These are phyloP conservation scores for Tricholomella constricta DNA, from an alignment of 768 basidiomycete genomes.

Conservation along the genomic window DNA sequence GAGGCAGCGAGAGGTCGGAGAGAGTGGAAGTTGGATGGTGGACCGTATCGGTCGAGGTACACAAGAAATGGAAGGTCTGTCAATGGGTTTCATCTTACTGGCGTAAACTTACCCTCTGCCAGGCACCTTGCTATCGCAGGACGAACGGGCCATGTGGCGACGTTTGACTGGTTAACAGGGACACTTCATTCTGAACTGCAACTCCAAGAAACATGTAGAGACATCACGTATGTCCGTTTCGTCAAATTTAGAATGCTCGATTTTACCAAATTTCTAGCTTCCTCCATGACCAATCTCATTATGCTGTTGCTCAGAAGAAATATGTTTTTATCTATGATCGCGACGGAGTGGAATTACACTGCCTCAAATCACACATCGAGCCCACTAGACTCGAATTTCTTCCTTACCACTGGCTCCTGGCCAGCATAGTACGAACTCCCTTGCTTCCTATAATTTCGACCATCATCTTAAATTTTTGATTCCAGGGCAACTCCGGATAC, in stretches of 20 bases:
- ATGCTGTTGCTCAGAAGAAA: conserved; percentile 95
- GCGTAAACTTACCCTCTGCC: background rate
- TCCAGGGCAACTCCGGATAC: conserved; percentile 83
- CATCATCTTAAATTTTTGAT: background rate
- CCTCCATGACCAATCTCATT: conserved; percentile 89
- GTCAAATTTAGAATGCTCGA: background rate
- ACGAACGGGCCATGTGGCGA: conserved; percentile 81
- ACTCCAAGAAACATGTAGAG: conserved; percentile 86
- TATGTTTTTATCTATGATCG: conserved; percentile 96
- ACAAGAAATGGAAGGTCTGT: conserved; percentile 88
- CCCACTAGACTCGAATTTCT: conserved; percentile 89
- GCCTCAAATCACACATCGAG: conserved; percentile 82
- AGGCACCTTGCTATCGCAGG: conserved; percentile 90
- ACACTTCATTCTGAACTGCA: conserved; percentile 86
- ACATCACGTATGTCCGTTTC: conserved; percentile 74
- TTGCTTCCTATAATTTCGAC: conserved; percentile 1
- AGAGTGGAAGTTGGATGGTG: conserved; percentile 83
- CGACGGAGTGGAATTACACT: conserved; percentile 90
- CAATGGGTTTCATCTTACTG: conserved; percentile 1
- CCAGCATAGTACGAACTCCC: conserved; percentile 62
- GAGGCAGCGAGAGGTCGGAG: conserved; percentile 78
- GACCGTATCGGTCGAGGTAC: conserved; percentile 83
- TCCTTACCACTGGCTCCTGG: conserved; percentile 94
- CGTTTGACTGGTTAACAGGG: conserved; percentile 92
- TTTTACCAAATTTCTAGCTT: conserved; percentile 50